phyloP scores from a whole-genome alignment of 768 basidiomycete species.

The Amanita polypyramis region DNA sequence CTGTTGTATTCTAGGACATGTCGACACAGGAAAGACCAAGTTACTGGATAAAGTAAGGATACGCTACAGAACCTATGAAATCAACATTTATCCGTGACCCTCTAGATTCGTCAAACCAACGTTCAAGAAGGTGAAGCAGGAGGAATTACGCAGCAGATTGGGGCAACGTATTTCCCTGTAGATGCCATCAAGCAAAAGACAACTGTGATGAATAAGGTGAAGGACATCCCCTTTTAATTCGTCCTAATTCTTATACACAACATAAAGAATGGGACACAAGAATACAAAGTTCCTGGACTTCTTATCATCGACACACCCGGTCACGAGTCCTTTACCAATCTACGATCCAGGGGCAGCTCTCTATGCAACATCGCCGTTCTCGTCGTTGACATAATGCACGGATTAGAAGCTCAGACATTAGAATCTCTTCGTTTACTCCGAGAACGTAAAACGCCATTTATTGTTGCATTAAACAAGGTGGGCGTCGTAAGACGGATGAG shows the following conservation, averaged over 20 bases:
- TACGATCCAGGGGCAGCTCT: slow-evolving; percentile 91
- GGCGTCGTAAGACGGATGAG: slow-evolving; percentile 7
- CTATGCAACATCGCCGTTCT: slow-evolving; percentile 98
- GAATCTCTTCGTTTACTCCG: slow-evolving; percentile 89
- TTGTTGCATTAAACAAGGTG: slow-evolving; percentile 96
- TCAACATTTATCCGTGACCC: slow-evolving; percentile 1
- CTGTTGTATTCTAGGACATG: slow-evolving; percentile 97
- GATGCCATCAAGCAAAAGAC: slow-evolving; percentile 94
- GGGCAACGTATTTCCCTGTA: slow-evolving; percentile 98
- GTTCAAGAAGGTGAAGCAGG: slow-evolving; percentile 99
- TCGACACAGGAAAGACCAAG: slow-evolving; percentile 99
- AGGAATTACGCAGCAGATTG: slow-evolving; percentile 99
- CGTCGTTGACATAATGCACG: slow-evolving; percentile 99
- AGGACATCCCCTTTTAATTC: slow-evolving; percentile 7
- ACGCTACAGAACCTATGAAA: slow-evolving; percentile 1
- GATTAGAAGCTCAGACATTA: slow-evolving; percentile 94
- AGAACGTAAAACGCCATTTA: slow-evolving; percentile 95
- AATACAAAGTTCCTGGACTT: slow-evolving; percentile 96
- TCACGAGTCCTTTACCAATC: slow-evolving; percentile 97
- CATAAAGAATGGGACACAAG: slow-evolving; percentile 60
- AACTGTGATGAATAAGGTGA: slow-evolving; percentile 78
- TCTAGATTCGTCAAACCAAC: slow-evolving; percentile 96
- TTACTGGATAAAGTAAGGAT: slow-evolving; percentile 78
- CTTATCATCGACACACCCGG: slow-evolving; percentile 97
- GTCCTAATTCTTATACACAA: slow-evolving; percentile 3